phyloP scores from a whole-genome alignment of 805 yeast species.

The Torulaspora indica region DNA sequence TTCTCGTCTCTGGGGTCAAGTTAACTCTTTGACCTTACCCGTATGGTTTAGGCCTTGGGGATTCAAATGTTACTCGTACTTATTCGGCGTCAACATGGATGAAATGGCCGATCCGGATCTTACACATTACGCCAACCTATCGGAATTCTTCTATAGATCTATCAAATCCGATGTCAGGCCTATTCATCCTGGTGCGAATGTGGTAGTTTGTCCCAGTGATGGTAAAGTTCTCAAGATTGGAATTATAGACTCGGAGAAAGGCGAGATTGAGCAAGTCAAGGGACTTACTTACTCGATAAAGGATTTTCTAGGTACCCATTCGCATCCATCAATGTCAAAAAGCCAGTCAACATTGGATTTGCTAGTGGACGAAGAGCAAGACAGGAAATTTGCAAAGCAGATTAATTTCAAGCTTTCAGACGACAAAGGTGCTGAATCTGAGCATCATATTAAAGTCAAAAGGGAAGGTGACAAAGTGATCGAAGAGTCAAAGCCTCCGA shows the following conservation, averaged over 20 bases:
- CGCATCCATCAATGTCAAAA: constrained; percentile 35
- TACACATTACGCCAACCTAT: constrained; percentile 66
- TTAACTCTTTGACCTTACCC: constrained; percentile 80
- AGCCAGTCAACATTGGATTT: constrained; percentile 27
- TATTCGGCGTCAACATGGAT: constrained; percentile 83
- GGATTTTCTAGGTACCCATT: constrained; percentile 68
- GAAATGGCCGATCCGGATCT: constrained; percentile 86
- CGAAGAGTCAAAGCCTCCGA: constrained; percentile 31
- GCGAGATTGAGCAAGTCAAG: constrained; percentile 93
- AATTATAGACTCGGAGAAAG: constrained; percentile 55
- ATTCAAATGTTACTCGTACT: constrained; percentile 64
- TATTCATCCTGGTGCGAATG: constrained; percentile 52
- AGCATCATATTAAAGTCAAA: constrained; percentile 42
- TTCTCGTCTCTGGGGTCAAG: constrained; percentile 91
- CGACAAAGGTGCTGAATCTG: constrained; percentile 9
- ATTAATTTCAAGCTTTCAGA: constrained; percentile 53
- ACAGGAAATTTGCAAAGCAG: constrained; percentile 70
- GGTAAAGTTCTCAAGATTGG: constrained; percentile 89
- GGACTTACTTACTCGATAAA: constrained; percentile 91
- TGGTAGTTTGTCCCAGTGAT: constrained; percentile 84
- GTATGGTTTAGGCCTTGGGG: constrained; percentile 83
- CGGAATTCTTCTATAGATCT: constrained; percentile 86
- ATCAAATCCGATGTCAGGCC: constrained; percentile 78
- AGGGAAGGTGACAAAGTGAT: constrained; percentile 66
- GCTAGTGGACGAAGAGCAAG: constrained; percentile 43